Percentiles rank a stretch among this genome's conserved stretches.
Evolutionary conservation across 2,329 filamentous ascomycete genomes (phyloP).

Genomic region (Trichoderma sp.): DNA sequence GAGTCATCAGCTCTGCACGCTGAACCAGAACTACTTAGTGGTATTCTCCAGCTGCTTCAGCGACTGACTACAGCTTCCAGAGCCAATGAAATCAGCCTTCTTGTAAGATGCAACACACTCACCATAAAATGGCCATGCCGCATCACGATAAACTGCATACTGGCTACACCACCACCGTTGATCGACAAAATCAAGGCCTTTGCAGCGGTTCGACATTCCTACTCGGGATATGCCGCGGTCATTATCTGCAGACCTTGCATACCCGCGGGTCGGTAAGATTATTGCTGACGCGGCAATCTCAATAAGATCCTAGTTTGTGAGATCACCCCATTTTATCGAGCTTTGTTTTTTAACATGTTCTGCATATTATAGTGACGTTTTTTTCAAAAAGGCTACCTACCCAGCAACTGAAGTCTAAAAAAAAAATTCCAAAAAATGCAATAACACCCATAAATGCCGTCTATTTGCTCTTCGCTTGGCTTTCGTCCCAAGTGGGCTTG

Average conservation of each 20-base stretch:
- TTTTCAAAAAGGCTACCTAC: background rate
- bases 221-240: background rate
- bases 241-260: slow-evolving; percentile 8
- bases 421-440: background rate
- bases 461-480: background rate
- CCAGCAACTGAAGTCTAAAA: background rate
- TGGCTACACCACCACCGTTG: background rate
- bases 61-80: background rate
- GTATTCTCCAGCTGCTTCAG: background rate
- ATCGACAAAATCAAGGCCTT: background rate
- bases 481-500: background rate
- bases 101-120: background rate
- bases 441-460: background rate
- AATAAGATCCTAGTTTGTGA: slow-evolving; percentile 13
- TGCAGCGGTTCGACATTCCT: background rate
- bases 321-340: slow-evolving; percentile 1
- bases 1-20: background rate
- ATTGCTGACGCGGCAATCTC: slow-evolving; percentile 8
- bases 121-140: background rate
- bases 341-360: background rate
- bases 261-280: background rate
- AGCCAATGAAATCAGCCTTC: background rate
- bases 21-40: background rate
- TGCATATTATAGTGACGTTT: background rate
- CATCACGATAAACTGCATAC: background rate